Evolutionary conservation across 768 basidiomycete species (phyloP).

Genomic region (Mycena albidolilacea): DNA sequence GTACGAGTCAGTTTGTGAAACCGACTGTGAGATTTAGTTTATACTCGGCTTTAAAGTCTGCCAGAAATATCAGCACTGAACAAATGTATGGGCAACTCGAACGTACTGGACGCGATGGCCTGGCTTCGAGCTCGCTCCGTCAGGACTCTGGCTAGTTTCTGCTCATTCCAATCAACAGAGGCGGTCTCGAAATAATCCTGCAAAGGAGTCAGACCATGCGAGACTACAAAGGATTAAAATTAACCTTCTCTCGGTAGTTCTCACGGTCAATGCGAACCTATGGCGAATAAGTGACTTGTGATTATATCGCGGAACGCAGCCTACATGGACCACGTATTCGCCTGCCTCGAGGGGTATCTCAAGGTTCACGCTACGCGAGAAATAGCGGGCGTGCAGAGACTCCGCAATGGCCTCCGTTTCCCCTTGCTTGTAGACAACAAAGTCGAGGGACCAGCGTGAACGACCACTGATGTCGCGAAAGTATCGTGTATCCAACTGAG

Average conservation of each 20-base stretch:
- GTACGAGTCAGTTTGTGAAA: neutral
- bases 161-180: constrained; percentile 48
- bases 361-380: constrained; percentile 54
- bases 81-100: neutral
- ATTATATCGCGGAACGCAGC: neutral
- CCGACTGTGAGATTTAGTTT: neutral
- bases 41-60: constrained; percentile 42
- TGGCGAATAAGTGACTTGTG: neutral
- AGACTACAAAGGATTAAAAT: neutral
- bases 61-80: neutral
- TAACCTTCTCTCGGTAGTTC: constrained; percentile 24
- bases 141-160: constrained; percentile 42
- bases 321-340: constrained; percentile 59
- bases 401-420: constrained; percentile 51
- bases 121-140: constrained; percentile 41
- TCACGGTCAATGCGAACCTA: constrained; percentile 41
- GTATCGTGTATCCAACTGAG: constrained; percentile 61
- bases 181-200: constrained; percentile 50
- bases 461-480: constrained; percentile 57
- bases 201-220: neutral
- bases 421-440: constrained; percentile 61
- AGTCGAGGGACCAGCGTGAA: constrained; percentile 61
- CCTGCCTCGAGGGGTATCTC: constrained; percentile 58
- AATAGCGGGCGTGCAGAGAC: constrained; percentile 51
- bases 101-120: constrained; percentile 42